These are phyloP conservation scores for Phytophthora pinifolia DNA, from an alignment of 352 stramenopile species.

Conservation along the genomic window DNA sequence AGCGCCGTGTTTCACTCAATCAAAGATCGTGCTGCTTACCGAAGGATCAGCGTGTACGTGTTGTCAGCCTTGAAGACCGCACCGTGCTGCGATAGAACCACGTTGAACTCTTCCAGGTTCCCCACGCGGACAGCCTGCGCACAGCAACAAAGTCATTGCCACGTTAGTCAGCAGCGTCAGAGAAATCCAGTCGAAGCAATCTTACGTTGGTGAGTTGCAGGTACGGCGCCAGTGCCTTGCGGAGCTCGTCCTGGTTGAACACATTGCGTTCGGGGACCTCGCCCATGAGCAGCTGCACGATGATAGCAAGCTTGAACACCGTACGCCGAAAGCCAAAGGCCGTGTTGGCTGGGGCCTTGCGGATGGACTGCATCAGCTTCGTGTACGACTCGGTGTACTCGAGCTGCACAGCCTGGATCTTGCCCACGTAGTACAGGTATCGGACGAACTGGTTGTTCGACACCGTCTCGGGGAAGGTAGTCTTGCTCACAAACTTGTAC, in stretches of 20 bases:
- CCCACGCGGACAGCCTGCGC: conserved; percentile 93
- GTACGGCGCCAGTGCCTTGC: conserved; percentile 92
- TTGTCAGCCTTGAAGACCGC: conserved; percentile 92
- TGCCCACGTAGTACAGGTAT: conserved; percentile 97
- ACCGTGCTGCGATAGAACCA: conserved; percentile 87
- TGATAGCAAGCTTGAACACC: conserved; percentile 96
- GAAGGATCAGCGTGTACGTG: conserved; percentile 96
- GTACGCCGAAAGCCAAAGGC: conserved; percentile 95
- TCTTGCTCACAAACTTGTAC: conserved; percentile 93
- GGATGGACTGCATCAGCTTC: conserved; percentile 95
- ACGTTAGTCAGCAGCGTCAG: conserved; percentile 1
- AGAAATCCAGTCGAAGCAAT: not conserved
- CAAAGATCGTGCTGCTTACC: conserved; percentile 40
- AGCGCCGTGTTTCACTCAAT: not conserved
- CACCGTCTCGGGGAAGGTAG: conserved; percentile 85
- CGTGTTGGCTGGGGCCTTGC: conserved; percentile 96
- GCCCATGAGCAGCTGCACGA: conserved; percentile 98
- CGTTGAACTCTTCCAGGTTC: conserved; percentile 95
- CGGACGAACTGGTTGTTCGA: conserved; percentile 99
- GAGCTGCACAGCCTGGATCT: conserved; percentile 96
- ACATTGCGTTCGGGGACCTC: conserved; percentile 96
- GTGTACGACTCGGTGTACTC: conserved; percentile 98
- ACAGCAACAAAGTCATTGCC: conserved; percentile 10
- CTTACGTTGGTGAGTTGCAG: conserved; percentile 93
- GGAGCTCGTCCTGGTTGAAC: conserved; percentile 92